Conservation (phyloP, 305 asterid species). For the Fraxinus velutina region DNA sequence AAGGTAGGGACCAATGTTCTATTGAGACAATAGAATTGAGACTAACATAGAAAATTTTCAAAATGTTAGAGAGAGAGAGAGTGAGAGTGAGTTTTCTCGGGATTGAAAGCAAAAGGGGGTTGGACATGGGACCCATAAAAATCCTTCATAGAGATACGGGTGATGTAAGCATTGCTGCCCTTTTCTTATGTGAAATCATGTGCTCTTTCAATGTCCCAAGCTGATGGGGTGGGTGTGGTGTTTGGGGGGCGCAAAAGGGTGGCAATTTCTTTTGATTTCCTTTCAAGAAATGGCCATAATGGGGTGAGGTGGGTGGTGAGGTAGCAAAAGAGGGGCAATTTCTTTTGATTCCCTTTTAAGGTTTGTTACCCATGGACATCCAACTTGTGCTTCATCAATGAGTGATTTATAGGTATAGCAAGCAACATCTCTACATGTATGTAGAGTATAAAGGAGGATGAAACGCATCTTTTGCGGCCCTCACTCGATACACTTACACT, state of each 20-base stretch:
- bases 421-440: not conserved
- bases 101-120: constrained; percentile 16
- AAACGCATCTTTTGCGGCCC: no score
- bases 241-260: constrained; percentile 25
- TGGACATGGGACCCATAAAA: constrained; percentile 39
- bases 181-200: constrained; percentile 68
- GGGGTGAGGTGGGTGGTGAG: constrained; percentile 17
- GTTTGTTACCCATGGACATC: constrained; percentile 62
- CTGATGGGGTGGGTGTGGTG: constrained; percentile 30
- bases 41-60: not conserved
- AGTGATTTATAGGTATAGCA: not conserved
- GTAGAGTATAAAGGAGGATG: no score
- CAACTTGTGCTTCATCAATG: constrained; percentile 34
- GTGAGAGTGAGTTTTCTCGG: not conserved
- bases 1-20: not conserved
- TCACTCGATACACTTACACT: no score
- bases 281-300: constrained; percentile 44
- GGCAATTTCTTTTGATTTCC: constrained; percentile 49
- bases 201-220: constrained; percentile 64
- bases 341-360: constrained; percentile 51
- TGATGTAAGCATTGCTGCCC: constrained; percentile 58
- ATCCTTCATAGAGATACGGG: constrained; percentile 60
- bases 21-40: not conserved
- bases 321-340: constrained; percentile 45
- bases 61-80: not conserved